Base-by-base conservation (phyloP, 495 filamentous ascomycete species). In the Terfezia boudieri region DNA sequence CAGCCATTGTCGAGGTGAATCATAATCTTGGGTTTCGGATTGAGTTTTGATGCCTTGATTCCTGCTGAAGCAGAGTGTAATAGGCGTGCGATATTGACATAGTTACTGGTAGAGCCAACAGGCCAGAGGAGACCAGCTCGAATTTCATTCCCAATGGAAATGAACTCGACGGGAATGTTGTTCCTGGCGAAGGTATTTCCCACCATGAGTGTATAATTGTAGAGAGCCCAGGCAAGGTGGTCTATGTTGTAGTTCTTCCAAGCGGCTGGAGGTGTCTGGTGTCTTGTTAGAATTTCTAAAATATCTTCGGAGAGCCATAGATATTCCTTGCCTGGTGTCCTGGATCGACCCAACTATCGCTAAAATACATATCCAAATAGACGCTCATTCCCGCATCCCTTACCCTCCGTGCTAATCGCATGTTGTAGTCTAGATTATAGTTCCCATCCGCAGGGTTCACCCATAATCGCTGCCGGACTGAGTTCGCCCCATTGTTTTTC, bases 111-210 rank as follows among this genome's bases (percentile, higher is more conserved):
- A 48, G 58, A 59, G 9, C 80, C 80, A 0, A 77, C 72, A 0
- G 81, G 81, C 73, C 76, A 79, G 53, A 83, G 70, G 7, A 84
- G 64, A 0, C 81, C 80, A 6, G 66, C 62, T 2, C 74, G 71
- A 57, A 84, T 84, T 56, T 83, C 81, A 60, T 83, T 84, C 48
- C 80, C 80, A 58, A 84, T 77, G 4, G 78, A 81, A 36, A 84
- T 69, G 20, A 84, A 76, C 8, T 68, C 69, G 10, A 80, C 71
- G n/a, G 71, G 64, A 36, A 82, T 67, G 11, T 69, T 68, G 32
- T 71, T 72, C 8, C 64, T 63, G 0, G 73, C 70, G 63, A 83
- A 82, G 32, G 70, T 65, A 60, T 83, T 80, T 55, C 71, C 74
- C 4, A 76, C 74, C 5, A 73, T 70, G 1, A 75, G 56, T 0